phyloP scores from a whole-genome alignment of 2,329 filamentous ascomycete species.

The Colletotrichum sp. region DNA sequence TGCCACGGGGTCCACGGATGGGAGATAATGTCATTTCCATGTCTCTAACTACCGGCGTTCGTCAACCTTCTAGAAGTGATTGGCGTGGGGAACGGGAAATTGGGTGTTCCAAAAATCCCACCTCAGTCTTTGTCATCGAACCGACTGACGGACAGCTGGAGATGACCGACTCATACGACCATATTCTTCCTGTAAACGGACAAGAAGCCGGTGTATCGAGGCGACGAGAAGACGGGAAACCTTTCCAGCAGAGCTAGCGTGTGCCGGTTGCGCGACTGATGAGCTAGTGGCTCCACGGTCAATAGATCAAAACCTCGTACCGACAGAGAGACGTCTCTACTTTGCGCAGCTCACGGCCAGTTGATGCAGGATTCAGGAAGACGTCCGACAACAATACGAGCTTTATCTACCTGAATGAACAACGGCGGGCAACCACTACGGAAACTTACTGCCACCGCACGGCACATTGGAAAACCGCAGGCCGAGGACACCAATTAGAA shows the following conservation, averaged over 20 bases:
- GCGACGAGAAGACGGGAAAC: neutral
- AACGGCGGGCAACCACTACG: neutral
- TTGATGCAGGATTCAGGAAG: neutral
- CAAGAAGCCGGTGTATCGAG: slow-evolving; percentile 4
- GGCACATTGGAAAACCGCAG: neutral
- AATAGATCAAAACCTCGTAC: neutral
- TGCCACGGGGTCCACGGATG: slow-evolving; percentile 3
- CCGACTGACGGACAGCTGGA: neutral
- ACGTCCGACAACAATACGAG: slow-evolving; percentile 3
- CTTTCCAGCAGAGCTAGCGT: neutral
- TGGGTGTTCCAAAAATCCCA: slow-evolving; percentile 11
- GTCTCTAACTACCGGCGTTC: slow-evolving; percentile 16
- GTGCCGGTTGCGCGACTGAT: neutral
- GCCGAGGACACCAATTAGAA: neutral
- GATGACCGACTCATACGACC: neutral
- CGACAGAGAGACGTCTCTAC: neutral
- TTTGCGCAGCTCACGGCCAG: neutral
- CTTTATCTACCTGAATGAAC: slow-evolving; percentile 8
- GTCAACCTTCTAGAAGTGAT: slow-evolving; percentile 23
- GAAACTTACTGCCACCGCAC: neutral
- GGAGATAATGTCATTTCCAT: slow-evolving; percentile 24
- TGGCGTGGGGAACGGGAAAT: slow-evolving; percentile 22
- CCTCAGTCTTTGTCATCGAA: neutral
- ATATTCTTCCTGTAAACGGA: neutral
- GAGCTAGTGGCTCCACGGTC: slow-evolving; percentile 5